A percentile compares a stretch with the other conserved stretches of the same genome.
These are phyloP conservation scores for Fraxinus pennsylvanica DNA, from an alignment of 257 asterid species.

Conservation along the genomic window DNA sequence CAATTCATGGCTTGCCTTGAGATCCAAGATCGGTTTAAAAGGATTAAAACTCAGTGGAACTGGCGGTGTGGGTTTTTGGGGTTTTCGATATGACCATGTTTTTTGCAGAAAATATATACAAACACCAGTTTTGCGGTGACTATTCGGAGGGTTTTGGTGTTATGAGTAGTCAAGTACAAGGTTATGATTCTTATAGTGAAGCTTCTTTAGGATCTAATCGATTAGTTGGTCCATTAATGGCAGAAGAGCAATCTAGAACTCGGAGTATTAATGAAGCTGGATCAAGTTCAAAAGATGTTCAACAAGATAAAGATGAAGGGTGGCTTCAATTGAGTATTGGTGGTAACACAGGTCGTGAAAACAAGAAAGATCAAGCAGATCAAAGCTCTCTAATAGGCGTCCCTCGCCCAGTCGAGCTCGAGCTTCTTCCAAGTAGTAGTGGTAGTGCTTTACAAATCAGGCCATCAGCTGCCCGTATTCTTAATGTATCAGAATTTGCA, in stretches of 20 bases:
- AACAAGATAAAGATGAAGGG: slow-evolving; percentile 32
- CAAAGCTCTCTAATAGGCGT: slow-evolving; percentile 17
- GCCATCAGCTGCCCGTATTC: slow-evolving; percentile 9
- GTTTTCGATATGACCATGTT: slow-evolving; percentile 71
- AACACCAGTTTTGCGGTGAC: slow-evolving; percentile 33
- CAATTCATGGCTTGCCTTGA: slow-evolving; percentile 42
- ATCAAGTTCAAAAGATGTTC: slow-evolving; percentile 36
- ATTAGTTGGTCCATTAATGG: slow-evolving; percentile 36
- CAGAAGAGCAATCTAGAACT: slow-evolving; percentile 53
- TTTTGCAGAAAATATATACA: slow-evolving; percentile 36
- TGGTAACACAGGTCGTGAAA: slow-evolving; percentile 16
- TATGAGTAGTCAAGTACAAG: slow-evolving; percentile 48
- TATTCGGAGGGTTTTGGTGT: slow-evolving; percentile 34
- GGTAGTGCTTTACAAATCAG: slow-evolving; percentile 15
- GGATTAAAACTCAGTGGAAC: not conserved
- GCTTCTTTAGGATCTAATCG: slow-evolving; percentile 49
- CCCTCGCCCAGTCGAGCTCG: slow-evolving; percentile 54
- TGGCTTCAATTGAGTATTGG: slow-evolving; percentile 89
- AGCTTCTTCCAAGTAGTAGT: slow-evolving; percentile 45
- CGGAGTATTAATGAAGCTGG: slow-evolving; percentile 30
- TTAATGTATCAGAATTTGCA: slow-evolving; percentile 27
- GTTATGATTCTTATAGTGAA: slow-evolving; percentile 30
- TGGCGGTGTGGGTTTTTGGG: slow-evolving; percentile 31
- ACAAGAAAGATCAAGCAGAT: not conserved
- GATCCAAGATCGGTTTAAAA: not conserved